Percentiles rank a stretch among this genome's conserved stretches.
phyloP scores from a whole-genome alignment of 208 protist genomes.

The Leishmania guyanensis region DNA sequence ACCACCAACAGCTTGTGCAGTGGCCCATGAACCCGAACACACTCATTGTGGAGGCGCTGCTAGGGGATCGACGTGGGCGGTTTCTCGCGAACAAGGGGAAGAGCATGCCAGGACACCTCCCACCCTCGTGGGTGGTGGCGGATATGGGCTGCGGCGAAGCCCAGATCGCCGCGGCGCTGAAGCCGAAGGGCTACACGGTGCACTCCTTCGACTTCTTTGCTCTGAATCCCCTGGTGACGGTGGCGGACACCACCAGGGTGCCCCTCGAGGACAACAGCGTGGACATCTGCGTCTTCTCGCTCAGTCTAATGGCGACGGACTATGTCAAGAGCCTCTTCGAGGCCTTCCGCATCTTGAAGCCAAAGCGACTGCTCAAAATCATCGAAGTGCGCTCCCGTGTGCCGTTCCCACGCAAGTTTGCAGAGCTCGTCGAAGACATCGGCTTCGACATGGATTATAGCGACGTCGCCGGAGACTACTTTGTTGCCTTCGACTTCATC shows the following conservation, averaged over 20 bases:
- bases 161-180: slow-evolving; percentile 78
- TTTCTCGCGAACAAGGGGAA: slow-evolving; percentile 85
- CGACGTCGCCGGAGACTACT: slow-evolving; percentile 91
- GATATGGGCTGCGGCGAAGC: slow-evolving; percentile 97
- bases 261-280: slow-evolving; percentile 77
- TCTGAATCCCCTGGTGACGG: slow-evolving; percentile 75
- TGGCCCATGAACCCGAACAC: slow-evolving; percentile 95
- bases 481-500: slow-evolving; percentile 92
- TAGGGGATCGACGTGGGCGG: slow-evolving; percentile 71
- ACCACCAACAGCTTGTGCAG: slow-evolving; percentile 88
- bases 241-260: slow-evolving; percentile 89
- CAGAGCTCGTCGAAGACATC: slow-evolving; percentile 79
- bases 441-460: slow-evolving; percentile 84
- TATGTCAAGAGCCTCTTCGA: slow-evolving; percentile 92
- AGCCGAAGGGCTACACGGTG: slow-evolving; percentile 86
- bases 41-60: slow-evolving; percentile 84
- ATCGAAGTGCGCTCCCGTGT: slow-evolving; percentile 94
- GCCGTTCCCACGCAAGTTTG: slow-evolving; percentile 71
- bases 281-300: slow-evolving; percentile 94
- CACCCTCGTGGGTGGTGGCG: slow-evolving; percentile 84
- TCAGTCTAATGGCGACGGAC: slow-evolving; percentile 97
- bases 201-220: slow-evolving; percentile 96
- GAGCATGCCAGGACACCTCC: slow-evolving; percentile 82
- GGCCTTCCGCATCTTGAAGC: slow-evolving; percentile 92
- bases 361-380: slow-evolving; percentile 88